A percentile compares a stretch with the other conserved stretches of the same genome.
Evolutionary conservation across 208 protist species (phyloP).

Genomic region (Wallacemonas sp.): DNA sequence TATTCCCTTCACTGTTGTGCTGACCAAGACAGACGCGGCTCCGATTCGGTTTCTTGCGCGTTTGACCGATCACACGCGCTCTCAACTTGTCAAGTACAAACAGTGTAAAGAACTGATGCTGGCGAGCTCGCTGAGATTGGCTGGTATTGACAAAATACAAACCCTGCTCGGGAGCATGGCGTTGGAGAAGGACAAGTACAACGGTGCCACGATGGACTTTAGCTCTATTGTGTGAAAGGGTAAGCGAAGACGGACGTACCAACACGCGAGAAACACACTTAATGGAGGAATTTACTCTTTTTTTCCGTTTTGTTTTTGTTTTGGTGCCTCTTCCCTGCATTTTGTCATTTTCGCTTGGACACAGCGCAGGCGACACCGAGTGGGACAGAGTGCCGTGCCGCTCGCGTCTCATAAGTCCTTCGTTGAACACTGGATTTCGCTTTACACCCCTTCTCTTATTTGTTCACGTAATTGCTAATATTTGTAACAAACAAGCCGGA

Average conservation of each 20-base stretch:
- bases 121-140: constrained; percentile 75
- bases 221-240: constrained; percentile 72
- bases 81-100: constrained; percentile 73
- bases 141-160: constrained; percentile 88
- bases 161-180: constrained; percentile 71
- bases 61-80: constrained; percentile 81
- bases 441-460: too few species aligned
- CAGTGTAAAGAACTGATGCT: constrained; percentile 88
- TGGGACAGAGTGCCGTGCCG: background rate
- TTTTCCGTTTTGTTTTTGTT: background rate
- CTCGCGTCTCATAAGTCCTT: background rate
- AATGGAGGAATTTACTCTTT: too few species aligned
- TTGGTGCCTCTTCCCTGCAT: background rate
- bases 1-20: constrained; percentile 79
- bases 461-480: too few species aligned
- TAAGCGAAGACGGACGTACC: background rate
- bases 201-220: constrained; percentile 70
- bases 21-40: constrained; percentile 88
- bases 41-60: constrained; percentile 85
- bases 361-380: background rate
- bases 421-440: too few species aligned
- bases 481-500: too few species aligned
- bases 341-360: constrained; percentile 10
- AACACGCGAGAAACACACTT: background rate
- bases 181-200: constrained; percentile 33